Percentiles rank a stretch among this genome's conserved stretches.
Evolutionary conservation across 257 asterid species (phyloP).

Genomic region (Mitragyna speciosa): DNA sequence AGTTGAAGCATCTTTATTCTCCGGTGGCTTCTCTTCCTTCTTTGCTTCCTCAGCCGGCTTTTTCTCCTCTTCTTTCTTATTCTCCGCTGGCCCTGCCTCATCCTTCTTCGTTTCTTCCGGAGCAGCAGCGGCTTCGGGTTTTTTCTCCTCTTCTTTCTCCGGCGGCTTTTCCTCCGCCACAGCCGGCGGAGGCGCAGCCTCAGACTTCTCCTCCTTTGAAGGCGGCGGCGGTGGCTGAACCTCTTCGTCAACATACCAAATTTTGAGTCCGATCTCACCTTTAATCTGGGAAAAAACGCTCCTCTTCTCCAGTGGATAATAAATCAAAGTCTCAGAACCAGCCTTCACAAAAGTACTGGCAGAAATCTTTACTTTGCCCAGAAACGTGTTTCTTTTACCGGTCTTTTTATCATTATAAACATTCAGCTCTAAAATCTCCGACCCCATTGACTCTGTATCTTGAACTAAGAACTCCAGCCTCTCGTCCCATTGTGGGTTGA

Average conservation of each 20-base stretch:
- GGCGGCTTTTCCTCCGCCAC: constrained; percentile 38
- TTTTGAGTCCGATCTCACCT: constrained; percentile 80
- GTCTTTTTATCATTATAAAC: constrained; percentile 75
- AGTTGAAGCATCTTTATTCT: constrained; percentile 24
- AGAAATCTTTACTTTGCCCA: constrained; percentile 76
- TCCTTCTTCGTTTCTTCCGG: constrained; percentile 32
- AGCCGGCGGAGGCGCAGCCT: constrained; percentile 15
- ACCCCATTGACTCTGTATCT: constrained; percentile 54
- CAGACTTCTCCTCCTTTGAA: constrained; percentile 37
- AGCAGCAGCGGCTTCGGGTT: background rate
- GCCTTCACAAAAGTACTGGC: constrained; percentile 58
- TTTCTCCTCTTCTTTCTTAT: constrained; percentile 32
- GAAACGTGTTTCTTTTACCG: constrained; percentile 65
- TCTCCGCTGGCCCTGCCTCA: constrained; percentile 24
- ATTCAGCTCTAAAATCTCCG: constrained; percentile 59
- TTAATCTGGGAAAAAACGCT: constrained; percentile 91
- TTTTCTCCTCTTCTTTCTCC: constrained; percentile 36
- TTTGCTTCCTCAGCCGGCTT: constrained; percentile 25
- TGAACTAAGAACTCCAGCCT: constrained; percentile 71
- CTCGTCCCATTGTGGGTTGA: constrained; percentile 89
- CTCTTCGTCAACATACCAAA: constrained; percentile 60
- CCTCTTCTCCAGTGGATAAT: constrained; percentile 82
- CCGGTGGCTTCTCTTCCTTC: constrained; percentile 61
- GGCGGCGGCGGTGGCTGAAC: constrained; percentile 26
- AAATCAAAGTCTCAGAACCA: constrained; percentile 63